Percentiles rank a stretch among this genome's conserved stretches.
Conservation (phyloP, 2,329 filamentous ascomycete species). For the Pyrenochaeta sp. region DNA sequence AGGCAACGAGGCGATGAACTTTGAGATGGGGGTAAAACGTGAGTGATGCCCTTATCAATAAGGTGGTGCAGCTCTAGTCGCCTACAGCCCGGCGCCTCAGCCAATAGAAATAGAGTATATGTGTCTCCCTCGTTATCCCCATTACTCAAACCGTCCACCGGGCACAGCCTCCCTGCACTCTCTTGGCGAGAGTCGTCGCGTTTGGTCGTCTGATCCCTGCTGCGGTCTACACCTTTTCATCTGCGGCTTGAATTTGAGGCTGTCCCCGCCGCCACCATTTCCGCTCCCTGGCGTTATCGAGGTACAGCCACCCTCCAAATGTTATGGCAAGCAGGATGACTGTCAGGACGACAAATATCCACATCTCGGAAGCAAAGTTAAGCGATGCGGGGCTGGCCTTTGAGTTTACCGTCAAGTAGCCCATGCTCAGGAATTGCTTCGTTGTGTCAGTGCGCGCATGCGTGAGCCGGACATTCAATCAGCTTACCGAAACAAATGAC, state of each 20-base stretch:
- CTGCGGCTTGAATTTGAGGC: not conserved
- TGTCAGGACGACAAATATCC: slow-evolving; percentile 12
- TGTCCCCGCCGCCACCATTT: not conserved
- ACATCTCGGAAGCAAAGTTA: slow-evolving; percentile 11
- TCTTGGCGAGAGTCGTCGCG: not conserved
- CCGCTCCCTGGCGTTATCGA: slow-evolving; percentile 1
- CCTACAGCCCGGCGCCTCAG: not conserved
- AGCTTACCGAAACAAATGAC: slow-evolving; percentile 17
- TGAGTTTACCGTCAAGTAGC: slow-evolving; percentile 11
- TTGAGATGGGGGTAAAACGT: not conserved
- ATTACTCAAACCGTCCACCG: not conserved
- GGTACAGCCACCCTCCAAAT: slow-evolving; percentile 7
- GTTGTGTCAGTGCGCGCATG: not conserved
- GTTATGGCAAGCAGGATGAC: slow-evolving; percentile 8
- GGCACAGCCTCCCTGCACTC: not conserved
- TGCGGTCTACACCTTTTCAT: slow-evolving; percentile 1
- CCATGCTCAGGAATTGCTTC: slow-evolving; percentile 20
- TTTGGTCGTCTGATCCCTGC: not conserved
- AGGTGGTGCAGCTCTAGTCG: too few species aligned
- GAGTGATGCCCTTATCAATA: not conserved
- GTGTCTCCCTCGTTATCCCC: too few species aligned
- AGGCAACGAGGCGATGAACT: not conserved
- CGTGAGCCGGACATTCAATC: not conserved
- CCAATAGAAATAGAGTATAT: not conserved
- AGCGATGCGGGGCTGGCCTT: slow-evolving; percentile 1